A percentile compares a stretch with the other conserved stretches of the same genome.
phyloP scores from a whole-genome alignment of 2,329 filamentous ascomycete genomes.

The Hymenotorrendiella dingleyae region DNA sequence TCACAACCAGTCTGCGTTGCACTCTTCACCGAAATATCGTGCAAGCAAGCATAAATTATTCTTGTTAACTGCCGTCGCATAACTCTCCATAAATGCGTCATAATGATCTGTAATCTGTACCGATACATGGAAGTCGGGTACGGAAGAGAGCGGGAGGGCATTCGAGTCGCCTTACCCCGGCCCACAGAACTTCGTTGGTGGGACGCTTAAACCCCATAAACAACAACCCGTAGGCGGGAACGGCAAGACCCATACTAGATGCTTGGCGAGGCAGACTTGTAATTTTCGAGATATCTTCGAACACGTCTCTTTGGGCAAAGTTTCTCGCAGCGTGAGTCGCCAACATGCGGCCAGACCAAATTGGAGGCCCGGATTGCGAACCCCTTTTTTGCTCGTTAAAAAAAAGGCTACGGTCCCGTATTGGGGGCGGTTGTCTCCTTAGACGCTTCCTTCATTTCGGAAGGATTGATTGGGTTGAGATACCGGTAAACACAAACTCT shows the following conservation, averaged over 20 bases:
- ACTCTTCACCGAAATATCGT: neutral
- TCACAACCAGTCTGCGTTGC: conserved; percentile 5
- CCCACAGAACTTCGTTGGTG: neutral
- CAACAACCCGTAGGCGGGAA: conserved; percentile 9
- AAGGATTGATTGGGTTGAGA: conserved; percentile 3
- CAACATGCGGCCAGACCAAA: neutral
- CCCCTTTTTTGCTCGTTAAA: conserved; percentile 13
- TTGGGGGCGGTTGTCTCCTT: conserved; percentile 3
- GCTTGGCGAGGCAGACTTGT: conserved; percentile 15
- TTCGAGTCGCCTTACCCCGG: conserved; percentile 8
- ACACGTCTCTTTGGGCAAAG: neutral
- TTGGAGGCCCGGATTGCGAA: conserved; percentile 3
- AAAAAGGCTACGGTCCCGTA: too few relatives aligned
- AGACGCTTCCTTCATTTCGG: neutral
- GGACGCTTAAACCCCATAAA: neutral
- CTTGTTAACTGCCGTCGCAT: conserved; percentile 3
- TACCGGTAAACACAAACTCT: too few relatives aligned
- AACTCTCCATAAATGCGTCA: conserved; percentile 9
- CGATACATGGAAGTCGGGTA: too few relatives aligned
- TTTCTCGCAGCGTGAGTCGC: neutral
- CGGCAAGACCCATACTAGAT: conserved; percentile 8
- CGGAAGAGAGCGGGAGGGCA: conserved; percentile 4
- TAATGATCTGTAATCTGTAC: neutral
- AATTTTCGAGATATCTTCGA: conserved; percentile 9
- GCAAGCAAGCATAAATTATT: conserved; percentile 4